These are phyloP conservation scores for Backusella westeae DNA, from an alignment of 192 early-diverging fungal species.

Conservation along the genomic window DNA sequence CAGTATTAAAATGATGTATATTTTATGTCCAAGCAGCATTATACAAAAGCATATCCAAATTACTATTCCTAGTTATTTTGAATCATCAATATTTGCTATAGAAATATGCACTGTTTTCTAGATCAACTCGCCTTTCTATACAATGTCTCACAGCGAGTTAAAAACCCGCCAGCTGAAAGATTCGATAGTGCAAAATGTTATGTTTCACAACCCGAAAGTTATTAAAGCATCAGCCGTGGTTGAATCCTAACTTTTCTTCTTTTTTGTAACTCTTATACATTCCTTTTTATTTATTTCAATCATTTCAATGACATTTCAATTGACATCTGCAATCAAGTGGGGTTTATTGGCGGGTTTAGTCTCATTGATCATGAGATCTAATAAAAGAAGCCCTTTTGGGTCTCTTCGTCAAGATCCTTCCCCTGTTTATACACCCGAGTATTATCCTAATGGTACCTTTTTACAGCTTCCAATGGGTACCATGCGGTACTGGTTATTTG, in stretches of 20 bases:
- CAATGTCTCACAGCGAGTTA: background rate
- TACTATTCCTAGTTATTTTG: background rate
- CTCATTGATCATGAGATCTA: background rate
- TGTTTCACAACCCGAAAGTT: background rate
- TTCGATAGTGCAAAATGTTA: background rate
- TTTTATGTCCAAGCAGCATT: no score
- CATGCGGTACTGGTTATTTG: constrained; percentile 44
- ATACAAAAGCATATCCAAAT: no score
- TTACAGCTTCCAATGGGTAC: constrained; percentile 34
- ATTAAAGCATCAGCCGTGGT: constrained; percentile 4
- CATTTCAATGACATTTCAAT: background rate
- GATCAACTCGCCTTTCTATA: background rate
- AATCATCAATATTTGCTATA: background rate
- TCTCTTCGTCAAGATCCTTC: constrained; percentile 35
- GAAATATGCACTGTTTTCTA: background rate
- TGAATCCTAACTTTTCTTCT: background rate
- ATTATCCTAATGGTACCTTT: constrained; percentile 30
- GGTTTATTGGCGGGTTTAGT: background rate
- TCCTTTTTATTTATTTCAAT: background rate
- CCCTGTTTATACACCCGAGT: constrained; percentile 27
- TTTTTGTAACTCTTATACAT: background rate
- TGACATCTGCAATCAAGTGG: background rate
- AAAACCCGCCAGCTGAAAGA: background rate
- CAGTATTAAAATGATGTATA: no score
- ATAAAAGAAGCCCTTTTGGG: constrained; percentile 13